Percentiles rank a stretch among this genome's conserved stretches.
Evolutionary conservation across 345 rosid genomes (phyloP).

Genomic region (Trapa incisa): DNA sequence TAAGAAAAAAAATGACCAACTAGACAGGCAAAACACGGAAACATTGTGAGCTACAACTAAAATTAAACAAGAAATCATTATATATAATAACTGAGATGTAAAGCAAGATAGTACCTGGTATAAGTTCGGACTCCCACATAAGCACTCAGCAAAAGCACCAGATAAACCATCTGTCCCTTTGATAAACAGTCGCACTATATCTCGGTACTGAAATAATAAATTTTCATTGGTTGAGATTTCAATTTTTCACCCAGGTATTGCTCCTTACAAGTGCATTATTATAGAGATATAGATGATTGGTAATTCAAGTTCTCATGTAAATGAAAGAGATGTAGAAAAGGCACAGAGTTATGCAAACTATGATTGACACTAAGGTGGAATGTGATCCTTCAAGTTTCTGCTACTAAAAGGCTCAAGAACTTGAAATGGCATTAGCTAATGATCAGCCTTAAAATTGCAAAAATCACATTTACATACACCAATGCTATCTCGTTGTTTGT

Average conservation of each 20-base stretch:
- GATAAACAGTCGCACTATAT: constrained; percentile 78
- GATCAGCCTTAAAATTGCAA: not conserved
- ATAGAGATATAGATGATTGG: not conserved
- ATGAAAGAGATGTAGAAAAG: not conserved
- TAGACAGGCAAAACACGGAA: not conserved
- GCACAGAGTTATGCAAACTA: not conserved
- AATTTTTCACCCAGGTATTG: not conserved
- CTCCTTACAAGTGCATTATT: not conserved
- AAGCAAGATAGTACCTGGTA: constrained; percentile 50
- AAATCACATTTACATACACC: not conserved
- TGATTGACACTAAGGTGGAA: not conserved
- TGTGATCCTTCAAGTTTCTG: not conserved
- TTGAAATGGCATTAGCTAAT: not conserved
- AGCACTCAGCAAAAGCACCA: constrained; percentile 93
- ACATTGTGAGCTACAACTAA: not conserved
- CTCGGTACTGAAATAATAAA: constrained; percentile 63
- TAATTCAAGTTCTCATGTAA: not conserved
- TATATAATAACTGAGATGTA: not conserved
- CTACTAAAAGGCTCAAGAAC: not conserved
- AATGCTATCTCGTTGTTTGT: not conserved
- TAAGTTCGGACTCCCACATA: constrained; percentile 90
- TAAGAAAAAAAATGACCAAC: not conserved
- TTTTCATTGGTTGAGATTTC: constrained; percentile 1
- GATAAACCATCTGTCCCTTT: constrained; percentile 96
- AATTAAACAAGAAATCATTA: not conserved